Base-by-base conservation (phyloP, 768 basidiomycete species). In the Macrolepiota dolichaula region DNA sequence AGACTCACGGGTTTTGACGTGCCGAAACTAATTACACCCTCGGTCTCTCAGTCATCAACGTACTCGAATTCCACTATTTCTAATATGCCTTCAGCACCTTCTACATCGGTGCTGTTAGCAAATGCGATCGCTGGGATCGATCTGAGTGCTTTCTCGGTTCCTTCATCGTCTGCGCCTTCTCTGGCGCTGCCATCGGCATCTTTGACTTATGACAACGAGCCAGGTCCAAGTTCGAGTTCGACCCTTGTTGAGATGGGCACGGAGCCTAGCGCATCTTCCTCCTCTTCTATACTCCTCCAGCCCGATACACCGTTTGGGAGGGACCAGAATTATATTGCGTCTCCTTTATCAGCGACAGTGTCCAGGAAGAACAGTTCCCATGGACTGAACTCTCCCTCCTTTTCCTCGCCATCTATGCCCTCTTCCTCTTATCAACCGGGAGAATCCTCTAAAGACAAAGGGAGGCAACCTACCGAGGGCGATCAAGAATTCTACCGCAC, bases 1-100 rank as follows among this genome's bases (percentile, higher is more conserved):
- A 76, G 76, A 60, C 69, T 81, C n/a, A 78, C 79, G 2, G 51
- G 11, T n/a, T 24, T 38, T 36, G 80, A 80, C 54, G 69, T 77
- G 15, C 73, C 78, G 0, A 61, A 60, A 0, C 60, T 71, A 5
- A 49, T 59, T 19, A 66, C 72, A 22, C 70, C 73, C 13, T 70
- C 74, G 22, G 19, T 55, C n/a, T 61, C 59, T 2, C 37, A 25
- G 12, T 61, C 32, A 17, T 61, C 59, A 37, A 52, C 42, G 19
- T 42, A 13, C 40, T 4, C 44, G 7, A 47, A 15, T 10, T 53
- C 59, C 5, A 46, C 40, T 3, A 17, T 24, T 19, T 46, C 59
- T 12, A 24, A 35, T 19, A 51, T 58, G 7, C 56, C 62, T 7
- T 57, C 62, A 1, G 12, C 49, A 17, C 42, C 42, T 7, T 61